Evolutionary conservation across 2,329 filamentous ascomycete genomes (phyloP).

Genomic region (Aphanocladium album): DNA sequence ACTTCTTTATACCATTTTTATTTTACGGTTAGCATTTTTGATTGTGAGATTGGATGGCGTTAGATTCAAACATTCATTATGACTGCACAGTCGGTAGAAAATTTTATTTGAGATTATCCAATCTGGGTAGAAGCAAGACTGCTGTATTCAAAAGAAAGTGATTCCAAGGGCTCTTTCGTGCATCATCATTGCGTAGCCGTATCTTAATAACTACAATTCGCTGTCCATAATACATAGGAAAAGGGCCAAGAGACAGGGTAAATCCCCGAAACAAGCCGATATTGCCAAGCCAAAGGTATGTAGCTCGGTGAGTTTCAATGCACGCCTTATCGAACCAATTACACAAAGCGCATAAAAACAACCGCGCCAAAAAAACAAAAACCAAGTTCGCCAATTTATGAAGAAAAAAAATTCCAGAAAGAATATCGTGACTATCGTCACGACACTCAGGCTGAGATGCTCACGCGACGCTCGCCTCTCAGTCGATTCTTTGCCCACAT

Average conservation of each 20-base stretch:
- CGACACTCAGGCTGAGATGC: slow-evolving; percentile 8
- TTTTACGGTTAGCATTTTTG: background rate
- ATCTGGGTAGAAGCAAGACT: slow-evolving; percentile 7
- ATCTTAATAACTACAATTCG: background rate
- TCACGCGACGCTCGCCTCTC: slow-evolving; percentile 24
- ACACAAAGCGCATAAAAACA: background rate
- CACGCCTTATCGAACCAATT: background rate
- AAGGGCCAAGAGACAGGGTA: background rate
- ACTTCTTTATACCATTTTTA: background rate
- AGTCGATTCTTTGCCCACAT: slow-evolving; percentile 34
- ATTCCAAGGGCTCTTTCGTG: background rate
- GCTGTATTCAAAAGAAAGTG: background rate
- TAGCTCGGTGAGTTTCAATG: background rate
- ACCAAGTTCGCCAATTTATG: background rate
- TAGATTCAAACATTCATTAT: background rate
- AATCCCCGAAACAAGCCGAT: background rate
- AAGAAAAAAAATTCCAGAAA: background rate
- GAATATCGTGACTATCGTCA: background rate
- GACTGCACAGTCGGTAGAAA: background rate
- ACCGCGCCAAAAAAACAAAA: background rate
- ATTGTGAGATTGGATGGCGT: background rate
- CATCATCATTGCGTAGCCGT: background rate
- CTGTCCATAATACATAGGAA: background rate
- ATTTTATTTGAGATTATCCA: slow-evolving; percentile 6
- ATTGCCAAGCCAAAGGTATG: background rate